Evolutionary conservation across 129 eudicot species (phyloP), one percentile per base, ranked within the genome.

Genomic region (Flaveria bidentis): DNA sequence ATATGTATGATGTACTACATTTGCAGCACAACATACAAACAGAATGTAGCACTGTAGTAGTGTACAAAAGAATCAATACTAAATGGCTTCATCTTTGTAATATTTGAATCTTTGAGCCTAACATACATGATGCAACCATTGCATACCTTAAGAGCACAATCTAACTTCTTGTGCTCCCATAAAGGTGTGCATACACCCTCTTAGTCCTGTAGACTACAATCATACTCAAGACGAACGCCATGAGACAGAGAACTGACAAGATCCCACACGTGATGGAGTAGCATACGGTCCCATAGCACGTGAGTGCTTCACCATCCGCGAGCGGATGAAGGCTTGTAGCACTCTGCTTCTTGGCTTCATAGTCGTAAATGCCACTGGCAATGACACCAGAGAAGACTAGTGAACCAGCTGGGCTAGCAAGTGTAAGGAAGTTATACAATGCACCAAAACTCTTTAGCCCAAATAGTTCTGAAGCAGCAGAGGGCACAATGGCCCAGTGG

Each of bases 401-500:
- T 22, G 96, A 90, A 14, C 96, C 93, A 18, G 86, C 87, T 1
- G 96, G 91, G 58, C 88, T 84, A 2, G 91, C 86, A 6, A 88
- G 83, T 50, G 93, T 81, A 26, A 88, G 87, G 47, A 88, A 90
- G 80, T 86, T 90, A 39, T 88, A 90, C 69, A 90, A 76, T 16
- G 91, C 86, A 2, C 91, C 93, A 13, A 90, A 90, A 75, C 93
- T 87, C 80, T 88, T 90, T 50, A 90, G 77, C 20, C 93, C 96
- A 71, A 90, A 90, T 57, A 90, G 60, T 70, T 90, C 96, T 11
- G 93, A 90, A 25, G 84, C 85, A 2, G 96, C 89, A 53, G 96
- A 91, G 15, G 96, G 96, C 55, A 90, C 89, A n/a, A 90, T 83
- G 7, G 96, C 96, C 96, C 96, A 90, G 45, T 90, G 96, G 25